These are phyloP conservation scores for Boletus coccyginus DNA, from an alignment of 768 basidiomycete species.

Conservation along the genomic window DNA sequence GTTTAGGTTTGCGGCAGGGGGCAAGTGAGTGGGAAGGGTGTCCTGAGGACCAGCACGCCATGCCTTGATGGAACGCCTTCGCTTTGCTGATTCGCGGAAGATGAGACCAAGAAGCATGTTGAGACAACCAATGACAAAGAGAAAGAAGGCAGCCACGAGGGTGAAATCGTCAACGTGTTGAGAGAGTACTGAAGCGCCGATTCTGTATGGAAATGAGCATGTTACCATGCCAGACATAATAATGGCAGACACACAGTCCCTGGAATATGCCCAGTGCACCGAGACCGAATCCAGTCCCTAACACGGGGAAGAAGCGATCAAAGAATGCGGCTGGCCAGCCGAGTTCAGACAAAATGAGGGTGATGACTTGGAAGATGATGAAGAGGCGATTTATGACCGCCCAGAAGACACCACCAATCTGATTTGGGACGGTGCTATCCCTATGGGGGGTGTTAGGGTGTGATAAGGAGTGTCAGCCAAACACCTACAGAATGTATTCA, in stretches of 20 bases:
- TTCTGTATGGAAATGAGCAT: slow-evolving; percentile 36
- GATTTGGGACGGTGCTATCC: slow-evolving; percentile 82
- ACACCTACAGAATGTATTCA: slow-evolving; percentile 74
- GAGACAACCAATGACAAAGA: slow-evolving; percentile 88
- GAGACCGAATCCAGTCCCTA: slow-evolving; percentile 81
- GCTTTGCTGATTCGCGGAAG: slow-evolving; percentile 61
- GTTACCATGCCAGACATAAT: neutral
- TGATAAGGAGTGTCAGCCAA: neutral
- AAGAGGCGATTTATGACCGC: slow-evolving; percentile 84
- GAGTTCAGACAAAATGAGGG: slow-evolving; percentile 80
- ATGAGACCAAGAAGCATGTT: slow-evolving; percentile 78
- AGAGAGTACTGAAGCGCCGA: slow-evolving; percentile 69
- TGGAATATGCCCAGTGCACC: slow-evolving; percentile 88
- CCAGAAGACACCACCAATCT: slow-evolving; percentile 90
- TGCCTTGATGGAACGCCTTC: slow-evolving; percentile 58
- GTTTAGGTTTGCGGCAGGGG: slow-evolving; percentile 19
- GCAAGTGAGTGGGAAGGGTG: slow-evolving; percentile 48
- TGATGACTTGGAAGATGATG: slow-evolving; percentile 80
- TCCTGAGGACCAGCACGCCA: slow-evolving; percentile 57
- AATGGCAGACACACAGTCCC: slow-evolving; percentile 56
- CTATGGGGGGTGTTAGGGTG: slow-evolving; percentile 36
- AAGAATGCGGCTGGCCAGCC: slow-evolving; percentile 81
- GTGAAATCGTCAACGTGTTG: slow-evolving; percentile 86
- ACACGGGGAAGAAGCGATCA: slow-evolving; percentile 79
- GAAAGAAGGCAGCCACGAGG: slow-evolving; percentile 87